These are phyloP conservation scores for Penicillium salamii DNA, from an alignment of 495 filamentous ascomycete genomes.

Conservation along the genomic window DNA sequence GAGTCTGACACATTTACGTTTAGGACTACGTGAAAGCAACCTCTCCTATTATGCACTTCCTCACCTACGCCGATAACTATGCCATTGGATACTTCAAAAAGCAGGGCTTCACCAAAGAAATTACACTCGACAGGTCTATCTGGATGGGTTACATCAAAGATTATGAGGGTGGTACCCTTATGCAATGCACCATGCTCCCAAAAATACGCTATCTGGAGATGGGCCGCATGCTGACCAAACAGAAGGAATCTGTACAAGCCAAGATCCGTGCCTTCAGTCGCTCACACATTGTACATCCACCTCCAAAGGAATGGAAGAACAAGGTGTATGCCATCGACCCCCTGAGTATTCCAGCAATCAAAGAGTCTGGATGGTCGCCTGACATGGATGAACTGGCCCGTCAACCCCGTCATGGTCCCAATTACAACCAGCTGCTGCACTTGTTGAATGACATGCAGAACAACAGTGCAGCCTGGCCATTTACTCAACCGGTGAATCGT, in stretches of 20 bases:
- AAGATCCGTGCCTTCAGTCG: slow-evolving; percentile 92
- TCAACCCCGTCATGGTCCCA: slow-evolving; percentile 94
- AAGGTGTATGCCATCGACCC: slow-evolving; percentile 71
- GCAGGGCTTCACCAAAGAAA: slow-evolving; percentile 98
- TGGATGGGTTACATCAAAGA: slow-evolving; percentile 99
- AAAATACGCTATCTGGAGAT: slow-evolving; percentile 90
- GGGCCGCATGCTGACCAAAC: slow-evolving; percentile 93
- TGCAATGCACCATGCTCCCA: slow-evolving; percentile 98
- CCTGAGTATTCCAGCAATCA: slow-evolving; percentile 76
- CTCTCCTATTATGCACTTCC: slow-evolving; percentile 94
- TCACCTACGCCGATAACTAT: slow-evolving; percentile 98
- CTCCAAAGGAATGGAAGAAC: slow-evolving; percentile 82
- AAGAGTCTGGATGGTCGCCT: slow-evolving; percentile 87
- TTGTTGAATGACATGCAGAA: slow-evolving; percentile 96
- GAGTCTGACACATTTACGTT: slow-evolving; percentile 10
- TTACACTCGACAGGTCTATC: slow-evolving; percentile 80
- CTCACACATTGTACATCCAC: slow-evolving; percentile 80
- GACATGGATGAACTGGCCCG: slow-evolving; percentile 97
- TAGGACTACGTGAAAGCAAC: slow-evolving; percentile 96
- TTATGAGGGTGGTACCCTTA: slow-evolving; percentile 97
- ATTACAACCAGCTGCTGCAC: slow-evolving; percentile 89
- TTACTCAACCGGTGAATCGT: slow-evolving; percentile 87
- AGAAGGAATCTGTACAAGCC: slow-evolving; percentile 89
- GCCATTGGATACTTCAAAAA: slow-evolving; percentile 99
- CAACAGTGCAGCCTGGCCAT: slow-evolving; percentile 87